Percentiles rank a stretch among this genome's conserved stretches.
Conservation (phyloP, 2,329 filamentous ascomycete species). For the Epichloe elymi region DNA sequence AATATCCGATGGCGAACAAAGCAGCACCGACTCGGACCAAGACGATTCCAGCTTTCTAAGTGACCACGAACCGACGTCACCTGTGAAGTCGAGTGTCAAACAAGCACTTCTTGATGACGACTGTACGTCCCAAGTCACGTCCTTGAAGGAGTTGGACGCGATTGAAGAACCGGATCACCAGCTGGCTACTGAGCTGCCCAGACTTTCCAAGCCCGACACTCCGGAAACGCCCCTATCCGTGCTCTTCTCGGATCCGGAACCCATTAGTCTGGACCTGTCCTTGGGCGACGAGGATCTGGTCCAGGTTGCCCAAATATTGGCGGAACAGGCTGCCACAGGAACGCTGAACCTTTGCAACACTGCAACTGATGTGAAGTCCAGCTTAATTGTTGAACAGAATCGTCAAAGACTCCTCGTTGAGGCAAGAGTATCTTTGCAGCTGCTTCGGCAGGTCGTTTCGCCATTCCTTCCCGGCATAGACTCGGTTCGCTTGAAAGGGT, state of each 20-base stretch:
- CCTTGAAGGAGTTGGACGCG: conserved; percentile 34
- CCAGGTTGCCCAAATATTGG: conserved; percentile 56
- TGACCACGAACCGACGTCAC: conserved; percentile 35
- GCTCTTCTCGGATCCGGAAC: conserved; percentile 48
- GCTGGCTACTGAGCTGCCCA: conserved; percentile 34
- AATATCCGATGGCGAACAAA: conserved; percentile 32
- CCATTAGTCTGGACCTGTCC: conserved; percentile 30
- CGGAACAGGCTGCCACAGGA: conserved; percentile 52
- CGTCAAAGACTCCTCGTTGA: conserved; percentile 29
- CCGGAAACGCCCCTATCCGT: conserved; percentile 37
- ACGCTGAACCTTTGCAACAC: conserved; percentile 23
- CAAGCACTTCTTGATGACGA: conserved; percentile 36
- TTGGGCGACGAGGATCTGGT: conserved; percentile 48
- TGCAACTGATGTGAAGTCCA: conserved; percentile 8
- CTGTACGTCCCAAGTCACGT: conserved; percentile 36
- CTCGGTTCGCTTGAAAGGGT: conserved; percentile 29
- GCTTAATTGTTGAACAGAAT: conserved; percentile 18
- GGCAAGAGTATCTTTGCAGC: conserved; percentile 35
- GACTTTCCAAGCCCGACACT: conserved; percentile 32
- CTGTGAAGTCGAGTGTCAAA: conserved; percentile 34
- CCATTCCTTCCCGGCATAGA: conserved; percentile 27
- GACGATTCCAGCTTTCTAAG: conserved; percentile 39
- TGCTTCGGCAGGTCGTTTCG: conserved; percentile 31
- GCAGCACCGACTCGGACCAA: conserved; percentile 41
- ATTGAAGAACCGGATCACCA: conserved; percentile 33